These are phyloP conservation scores for Cercospora sp. DNA, from an alignment of 2,329 filamentous ascomycete species.

Conservation along the genomic window DNA sequence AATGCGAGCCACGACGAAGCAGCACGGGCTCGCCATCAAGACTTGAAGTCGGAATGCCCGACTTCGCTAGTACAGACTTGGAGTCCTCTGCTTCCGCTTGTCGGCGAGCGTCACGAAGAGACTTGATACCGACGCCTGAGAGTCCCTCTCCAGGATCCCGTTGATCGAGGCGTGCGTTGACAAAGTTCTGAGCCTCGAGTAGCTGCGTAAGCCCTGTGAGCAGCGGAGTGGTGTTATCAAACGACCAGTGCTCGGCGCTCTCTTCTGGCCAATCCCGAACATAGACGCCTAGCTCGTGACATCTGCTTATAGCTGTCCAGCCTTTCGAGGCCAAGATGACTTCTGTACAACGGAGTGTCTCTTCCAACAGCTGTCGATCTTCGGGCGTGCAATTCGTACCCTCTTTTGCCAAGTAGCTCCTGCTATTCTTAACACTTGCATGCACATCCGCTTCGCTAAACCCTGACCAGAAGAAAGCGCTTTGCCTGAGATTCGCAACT, in stretches of 20 bases:
- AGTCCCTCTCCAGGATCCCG: slow-evolving; percentile 38
- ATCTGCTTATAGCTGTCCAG: slow-evolving; percentile 66
- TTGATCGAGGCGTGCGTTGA: slow-evolving; percentile 43
- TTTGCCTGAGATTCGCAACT: slow-evolving; percentile 76
- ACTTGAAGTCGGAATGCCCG: slow-evolving; percentile 45
- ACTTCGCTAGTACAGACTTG: slow-evolving; percentile 35
- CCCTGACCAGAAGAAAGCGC: slow-evolving; percentile 84
- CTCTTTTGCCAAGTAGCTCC: slow-evolving; percentile 65
- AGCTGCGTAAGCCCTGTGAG: slow-evolving; percentile 61
- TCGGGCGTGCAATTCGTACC: slow-evolving; percentile 58
- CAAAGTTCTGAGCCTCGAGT: slow-evolving; percentile 56
- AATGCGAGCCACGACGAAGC: slow-evolving; percentile 4
- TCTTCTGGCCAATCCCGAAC: slow-evolving; percentile 66
- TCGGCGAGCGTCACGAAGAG: slow-evolving; percentile 24
- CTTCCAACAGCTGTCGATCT: slow-evolving; percentile 61
- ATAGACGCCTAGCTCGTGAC: slow-evolving; percentile 77
- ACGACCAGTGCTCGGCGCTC: slow-evolving; percentile 65
- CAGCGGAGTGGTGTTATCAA: slow-evolving; percentile 50
- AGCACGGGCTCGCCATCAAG: slow-evolving; percentile 42
- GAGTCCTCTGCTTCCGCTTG: background rate
- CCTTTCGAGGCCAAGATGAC: slow-evolving; percentile 59
- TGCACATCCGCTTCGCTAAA: slow-evolving; percentile 64
- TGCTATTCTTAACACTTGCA: slow-evolving; percentile 65
- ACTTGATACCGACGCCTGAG: slow-evolving; percentile 34
- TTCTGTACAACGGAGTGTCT: slow-evolving; percentile 67